A percentile compares a stretch with the other conserved stretches of the same genome.
These are phyloP conservation scores for Coriolopsis trogii DNA, from an alignment of 1,284 basidiomycete genomes.

Conservation along the genomic window DNA sequence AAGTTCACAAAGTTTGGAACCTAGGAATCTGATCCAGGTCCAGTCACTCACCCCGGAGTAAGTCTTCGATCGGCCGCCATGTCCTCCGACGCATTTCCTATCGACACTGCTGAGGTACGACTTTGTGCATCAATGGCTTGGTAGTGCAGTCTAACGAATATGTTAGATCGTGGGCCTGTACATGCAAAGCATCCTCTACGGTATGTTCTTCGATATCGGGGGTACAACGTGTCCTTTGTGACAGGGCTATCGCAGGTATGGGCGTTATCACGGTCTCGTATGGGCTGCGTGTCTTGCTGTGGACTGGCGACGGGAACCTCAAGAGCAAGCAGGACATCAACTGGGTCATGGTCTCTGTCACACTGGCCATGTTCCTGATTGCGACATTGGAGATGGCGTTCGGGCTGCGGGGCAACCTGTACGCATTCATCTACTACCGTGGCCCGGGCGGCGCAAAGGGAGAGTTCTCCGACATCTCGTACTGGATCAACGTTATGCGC, in stretches of 20 bases:
- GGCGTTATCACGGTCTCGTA: neutral
- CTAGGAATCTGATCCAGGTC: no score
- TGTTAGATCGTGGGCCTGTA: neutral
- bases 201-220: neutral
- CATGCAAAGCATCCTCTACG: constrained; percentile 1
- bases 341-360: constrained; percentile 9
- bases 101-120: no score
- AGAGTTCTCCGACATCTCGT: constrained; percentile 28
- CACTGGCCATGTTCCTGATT: constrained; percentile 2
- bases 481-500: constrained; percentile 31
- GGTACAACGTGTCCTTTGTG: no score
- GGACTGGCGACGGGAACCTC: neutral
- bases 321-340: neutral
- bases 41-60: no score
- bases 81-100: no score
- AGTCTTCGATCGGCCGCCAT: no score
- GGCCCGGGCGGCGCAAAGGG: constrained; percentile 26
- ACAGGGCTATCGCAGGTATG: neutral
- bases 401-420: constrained; percentile 28
- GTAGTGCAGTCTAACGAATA: no score
- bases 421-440: constrained; percentile 30
- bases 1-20: no score
- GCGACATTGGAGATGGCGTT: constrained; percentile 30
- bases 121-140: no score
- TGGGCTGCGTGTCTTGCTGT: neutral